phyloP scores from a whole-genome alignment of 2,329 filamentous ascomycete species.

The Tolypocladium paradoxum region DNA sequence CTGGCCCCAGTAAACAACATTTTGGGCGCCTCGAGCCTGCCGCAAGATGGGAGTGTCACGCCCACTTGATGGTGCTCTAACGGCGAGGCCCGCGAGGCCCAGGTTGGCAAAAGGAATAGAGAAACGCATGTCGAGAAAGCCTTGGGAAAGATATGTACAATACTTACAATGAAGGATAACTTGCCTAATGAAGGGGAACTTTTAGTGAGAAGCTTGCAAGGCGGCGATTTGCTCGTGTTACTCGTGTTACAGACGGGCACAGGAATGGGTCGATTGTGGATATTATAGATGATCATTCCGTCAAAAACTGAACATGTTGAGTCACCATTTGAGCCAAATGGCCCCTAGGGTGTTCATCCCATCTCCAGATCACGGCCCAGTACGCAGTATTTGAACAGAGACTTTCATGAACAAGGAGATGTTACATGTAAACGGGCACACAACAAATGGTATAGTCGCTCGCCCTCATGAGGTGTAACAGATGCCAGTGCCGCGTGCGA shows the following conservation, averaged over 20 bases:
- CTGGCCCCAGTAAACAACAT: conserved; percentile 20
- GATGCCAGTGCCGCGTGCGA: not conserved
- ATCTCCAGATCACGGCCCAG: not conserved
- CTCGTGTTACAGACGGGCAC: not conserved
- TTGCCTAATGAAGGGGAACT: not conserved
- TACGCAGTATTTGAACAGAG: not conserved
- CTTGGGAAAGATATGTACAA: not conserved
- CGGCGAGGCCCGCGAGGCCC: not conserved
- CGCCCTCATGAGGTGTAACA: not conserved
- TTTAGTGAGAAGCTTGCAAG: not conserved
- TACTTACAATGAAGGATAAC: not conserved
- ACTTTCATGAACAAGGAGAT: not conserved
- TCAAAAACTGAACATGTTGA: not conserved
- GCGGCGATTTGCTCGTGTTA: not conserved
- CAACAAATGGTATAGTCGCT: not conserved
- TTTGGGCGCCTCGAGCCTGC: conserved; percentile 8
- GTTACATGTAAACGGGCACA: not conserved
- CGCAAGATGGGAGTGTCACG: not conserved
- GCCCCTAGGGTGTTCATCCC: not conserved
- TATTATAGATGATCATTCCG: not conserved
- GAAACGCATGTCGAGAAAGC: not conserved
- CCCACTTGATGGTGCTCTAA: not conserved
- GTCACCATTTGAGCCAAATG: not conserved
- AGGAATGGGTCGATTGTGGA: not conserved
- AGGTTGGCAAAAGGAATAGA: not conserved